These are phyloP conservation scores for Debaryomyces singareniensis DNA, from an alignment of 1,139 yeast genomes.

Conservation along the genomic window DNA sequence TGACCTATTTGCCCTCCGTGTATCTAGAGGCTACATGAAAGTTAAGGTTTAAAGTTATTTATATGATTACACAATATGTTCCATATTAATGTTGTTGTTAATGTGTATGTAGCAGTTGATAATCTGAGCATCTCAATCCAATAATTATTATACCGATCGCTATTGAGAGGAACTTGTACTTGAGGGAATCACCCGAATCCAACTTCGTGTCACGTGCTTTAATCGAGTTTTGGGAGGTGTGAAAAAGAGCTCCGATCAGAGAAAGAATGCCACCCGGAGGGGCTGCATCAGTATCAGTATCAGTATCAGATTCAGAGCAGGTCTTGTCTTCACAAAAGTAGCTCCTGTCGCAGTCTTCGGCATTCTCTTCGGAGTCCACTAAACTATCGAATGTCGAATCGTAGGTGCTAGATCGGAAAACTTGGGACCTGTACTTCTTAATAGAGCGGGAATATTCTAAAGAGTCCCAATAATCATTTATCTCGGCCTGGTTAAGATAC, in stretches of 20 bases:
- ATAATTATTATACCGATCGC: constrained; percentile 40
- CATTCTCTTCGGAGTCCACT: constrained; percentile 11
- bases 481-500: constrained; percentile 3
- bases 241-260: background rate
- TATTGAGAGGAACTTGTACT: constrained; percentile 38
- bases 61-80: no score
- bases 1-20: no score
- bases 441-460: constrained; percentile 10
- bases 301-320: background rate
- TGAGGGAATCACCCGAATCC: constrained; percentile 35
- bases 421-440: constrained; percentile 34
- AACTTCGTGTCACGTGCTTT: constrained; percentile 10
- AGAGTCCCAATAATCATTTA: background rate
- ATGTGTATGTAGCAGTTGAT: constrained; percentile 2
- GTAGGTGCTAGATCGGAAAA: constrained; percentile 15
- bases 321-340: no score
- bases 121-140: constrained; percentile 34
- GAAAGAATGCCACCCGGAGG: background rate
- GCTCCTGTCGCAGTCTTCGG: constrained; percentile 6
- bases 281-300: background rate
- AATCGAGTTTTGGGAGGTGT: constrained; percentile 7
- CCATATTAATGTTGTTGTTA: background rate
- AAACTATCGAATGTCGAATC: constrained; percentile 12
- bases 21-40: no score
- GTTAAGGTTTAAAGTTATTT: no score